These are phyloP conservation scores for Lodderomyces pseudojiufengensis DNA, from an alignment of 1,139 yeast species.

Conservation along the genomic window DNA sequence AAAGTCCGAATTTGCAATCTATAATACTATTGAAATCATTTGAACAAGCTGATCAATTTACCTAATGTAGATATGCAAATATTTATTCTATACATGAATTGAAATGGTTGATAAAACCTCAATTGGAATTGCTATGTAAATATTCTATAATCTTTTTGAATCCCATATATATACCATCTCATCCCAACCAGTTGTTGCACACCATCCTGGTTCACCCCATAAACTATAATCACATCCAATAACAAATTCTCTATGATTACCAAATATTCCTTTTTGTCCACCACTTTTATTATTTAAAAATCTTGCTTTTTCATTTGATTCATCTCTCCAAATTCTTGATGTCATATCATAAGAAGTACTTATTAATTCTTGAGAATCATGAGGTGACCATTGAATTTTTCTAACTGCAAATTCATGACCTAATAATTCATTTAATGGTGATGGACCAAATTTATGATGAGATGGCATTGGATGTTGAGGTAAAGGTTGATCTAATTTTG, in stretches of 20 bases:
- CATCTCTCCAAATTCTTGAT: constrained; percentile 79
- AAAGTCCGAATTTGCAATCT: too few species aligned
- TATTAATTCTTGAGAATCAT: constrained; percentile 63
- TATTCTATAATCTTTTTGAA: constrained; percentile 37
- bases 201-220: constrained; percentile 98
- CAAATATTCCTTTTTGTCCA: constrained; percentile 56
- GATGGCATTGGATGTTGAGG: constrained; percentile 37
- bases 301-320: constrained; percentile 51
- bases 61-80: too few species aligned
- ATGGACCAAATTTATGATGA: constrained; percentile 51
- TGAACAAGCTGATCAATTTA: too few species aligned
- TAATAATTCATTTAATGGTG: constrained; percentile 72
- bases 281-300: constrained; percentile 36
- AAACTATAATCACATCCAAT: constrained; percentile 94
- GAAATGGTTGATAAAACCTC: too few species aligned
- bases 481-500: constrained; percentile 37
- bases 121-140: too few species aligned
- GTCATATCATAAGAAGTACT: constrained; percentile 93
- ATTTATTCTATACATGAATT: too few species aligned
- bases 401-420: constrained; percentile 92
- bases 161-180: constrained; percentile 94
- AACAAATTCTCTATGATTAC: constrained; percentile 80
- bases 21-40: too few species aligned
- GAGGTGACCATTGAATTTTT: constrained; percentile 86
- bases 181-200: constrained; percentile 95